Evolutionary conservation across 2,329 filamentous ascomycete genomes (phyloP).

Genomic region (Fusarium sp.): DNA sequence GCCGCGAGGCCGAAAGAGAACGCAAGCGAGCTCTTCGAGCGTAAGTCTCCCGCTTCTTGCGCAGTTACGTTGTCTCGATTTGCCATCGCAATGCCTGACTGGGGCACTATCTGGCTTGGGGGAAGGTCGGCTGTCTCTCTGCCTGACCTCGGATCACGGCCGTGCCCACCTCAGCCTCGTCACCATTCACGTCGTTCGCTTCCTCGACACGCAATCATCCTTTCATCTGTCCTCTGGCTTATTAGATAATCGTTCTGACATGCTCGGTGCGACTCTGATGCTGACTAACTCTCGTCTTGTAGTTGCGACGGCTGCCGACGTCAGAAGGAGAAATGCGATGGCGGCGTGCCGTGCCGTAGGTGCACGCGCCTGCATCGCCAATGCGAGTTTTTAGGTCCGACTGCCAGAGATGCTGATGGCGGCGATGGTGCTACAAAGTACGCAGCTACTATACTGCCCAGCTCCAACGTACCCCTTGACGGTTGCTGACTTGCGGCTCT

Average conservation of each 20-base stretch:
- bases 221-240: neutral
- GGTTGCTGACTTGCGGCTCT: constrained; percentile 27
- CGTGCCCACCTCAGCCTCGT: constrained; percentile 13
- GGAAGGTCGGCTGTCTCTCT: neutral
- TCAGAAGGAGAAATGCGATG: constrained; percentile 71
- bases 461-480: neutral
- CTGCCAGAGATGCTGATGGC: constrained; percentile 49
- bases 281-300: constrained; percentile 21
- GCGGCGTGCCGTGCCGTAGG: constrained; percentile 68
- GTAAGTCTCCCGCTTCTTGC: constrained; percentile 32
- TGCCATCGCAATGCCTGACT: constrained; percentile 9
- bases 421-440: constrained; percentile 46
- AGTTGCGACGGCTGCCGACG: constrained; percentile 70
- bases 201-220: neutral
- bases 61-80: constrained; percentile 4
- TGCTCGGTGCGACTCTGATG: neutral
- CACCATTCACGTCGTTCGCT: neutral
- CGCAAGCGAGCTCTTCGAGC: constrained; percentile 50
- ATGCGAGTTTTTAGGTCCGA: constrained; percentile 63
- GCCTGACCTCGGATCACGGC: constrained; percentile 15
- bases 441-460: neutral
- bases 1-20: constrained; percentile 50
- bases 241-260: neutral
- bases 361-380: constrained; percentile 66
- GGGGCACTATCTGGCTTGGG: constrained; percentile 10